Evolutionary conservation across 257 asterid species (phyloP), one percentile per base, ranked within the genome.

Genomic region (Primulina tabacum): DNA sequence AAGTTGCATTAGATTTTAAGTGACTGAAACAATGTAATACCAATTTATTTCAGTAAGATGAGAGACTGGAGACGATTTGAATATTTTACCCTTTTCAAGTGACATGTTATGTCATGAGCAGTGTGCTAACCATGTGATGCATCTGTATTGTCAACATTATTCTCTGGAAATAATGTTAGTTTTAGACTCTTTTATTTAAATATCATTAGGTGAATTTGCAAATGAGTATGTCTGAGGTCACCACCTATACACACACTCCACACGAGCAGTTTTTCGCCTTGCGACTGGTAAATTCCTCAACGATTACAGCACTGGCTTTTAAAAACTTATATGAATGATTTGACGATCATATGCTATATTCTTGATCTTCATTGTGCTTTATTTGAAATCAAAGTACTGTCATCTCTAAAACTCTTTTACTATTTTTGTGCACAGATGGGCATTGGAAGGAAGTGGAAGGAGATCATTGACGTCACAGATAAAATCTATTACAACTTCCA

Each of bases 371-470:
- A 8, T 9, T 38, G 47, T 38, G 47, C 47, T 38, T 4, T 38
- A 9, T 38, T 38, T 38, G 14, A 9, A 9, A 38, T 38, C 14
- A 9, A 38, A 38, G 47, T 34, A 7, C 9, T 34, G 7, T 35
- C 5, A 35, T 35, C 9, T 6, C 2, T 35, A 6, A 6, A 35
- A 35, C 47, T 38, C 2, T 4, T 4, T 9, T 9, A 8, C 4
- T 9, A 38, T 38, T 58, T 73, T 47, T 43, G 60, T 35, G 17
- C 76, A 33, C 79, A 91, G 97, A 91, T 83, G 92, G 74, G 93
- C 85, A 88, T 92, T 73, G 97, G 97, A 62, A 86, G 90, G 89
- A 89, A 92, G 85, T 92, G 97, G 97, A 92, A 92, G 78, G 92
- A 87, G 79, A 76, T 89, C 73, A 70, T 92, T 70, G 89, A 89